Evolutionary conservation across 192 early-diverging fungal genomes (phyloP).

Genomic region (Coemansia sp.): DNA sequence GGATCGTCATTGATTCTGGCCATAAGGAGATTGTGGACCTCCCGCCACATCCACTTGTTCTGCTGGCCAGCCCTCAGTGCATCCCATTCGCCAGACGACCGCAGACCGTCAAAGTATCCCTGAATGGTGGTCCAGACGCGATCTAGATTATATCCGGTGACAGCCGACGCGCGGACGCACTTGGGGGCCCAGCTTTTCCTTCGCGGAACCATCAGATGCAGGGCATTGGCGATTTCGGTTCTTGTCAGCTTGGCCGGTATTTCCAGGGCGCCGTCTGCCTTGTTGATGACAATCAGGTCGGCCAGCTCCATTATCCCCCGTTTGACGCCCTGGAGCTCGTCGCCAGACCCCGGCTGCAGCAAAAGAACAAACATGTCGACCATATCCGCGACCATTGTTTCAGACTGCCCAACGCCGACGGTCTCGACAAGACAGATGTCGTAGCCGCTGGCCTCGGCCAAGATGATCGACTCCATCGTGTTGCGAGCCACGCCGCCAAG

Average conservation of each 20-base stretch:
- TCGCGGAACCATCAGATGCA: constrained; percentile 36
- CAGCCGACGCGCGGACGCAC: constrained; percentile 35
- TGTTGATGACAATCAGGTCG: constrained; percentile 79
- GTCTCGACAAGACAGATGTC: constrained; percentile 81
- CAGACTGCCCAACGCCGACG: constrained; percentile 83
- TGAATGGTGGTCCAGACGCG: constrained; percentile 31
- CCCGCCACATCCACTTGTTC: constrained; percentile 47
- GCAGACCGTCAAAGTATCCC: constrained; percentile 21
- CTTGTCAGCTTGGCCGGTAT: constrained; percentile 62
- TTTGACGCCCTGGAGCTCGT: constrained; percentile 88
- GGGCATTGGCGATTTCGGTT: constrained; percentile 51
- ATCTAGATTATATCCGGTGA: constrained; percentile 36
- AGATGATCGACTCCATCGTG: constrained; percentile 75
- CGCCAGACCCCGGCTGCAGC: constrained; percentile 77
- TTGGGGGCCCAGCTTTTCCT: constrained; percentile 30
- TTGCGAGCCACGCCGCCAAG: constrained; percentile 76
- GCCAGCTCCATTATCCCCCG: constrained; percentile 84
- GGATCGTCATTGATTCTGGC: constrained; percentile 15
- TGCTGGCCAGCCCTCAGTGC: constrained; percentile 28
- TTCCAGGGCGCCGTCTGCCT: constrained; percentile 69
- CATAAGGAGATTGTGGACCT: constrained; percentile 32
- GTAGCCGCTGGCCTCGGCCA: constrained; percentile 78
- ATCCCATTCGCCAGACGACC: constrained; percentile 33
- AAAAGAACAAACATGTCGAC: constrained; percentile 82
- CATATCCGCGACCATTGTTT: constrained; percentile 84